Base-by-base conservation (phyloP, 805 yeast species). In the Ogataea zsoltii region DNA sequence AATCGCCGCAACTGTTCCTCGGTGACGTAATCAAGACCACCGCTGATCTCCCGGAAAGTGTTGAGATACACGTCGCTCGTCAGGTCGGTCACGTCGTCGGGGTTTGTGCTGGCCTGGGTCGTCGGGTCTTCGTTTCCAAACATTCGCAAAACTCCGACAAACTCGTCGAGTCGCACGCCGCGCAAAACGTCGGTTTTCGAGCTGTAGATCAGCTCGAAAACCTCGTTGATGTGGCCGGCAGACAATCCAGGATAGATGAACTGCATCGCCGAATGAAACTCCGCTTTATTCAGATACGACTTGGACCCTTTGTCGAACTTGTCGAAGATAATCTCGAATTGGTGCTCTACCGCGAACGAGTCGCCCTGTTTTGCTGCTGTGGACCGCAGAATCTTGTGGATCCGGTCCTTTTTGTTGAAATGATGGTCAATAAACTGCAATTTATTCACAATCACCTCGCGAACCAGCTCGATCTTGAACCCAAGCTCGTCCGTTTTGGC, bases 261-360 rank as follows among this genome's bases (percentile, higher is more conserved):
- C n/a, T 67, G 66, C 46, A 76, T 55, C 2, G 77, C 74, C 0
- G 68, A 69, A 3, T 65, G 58, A 48, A 76, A 77, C 54, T 76
- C 80, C 10, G 49, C 39, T 44, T 70, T 70, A 28, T 65, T 63
- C 42, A 76, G 57, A 29, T 65, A 60, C 31, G 67, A 65, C 44
- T 68, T 69, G 37, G 61, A 61, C 1, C 68, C 65, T 26, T 56
- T 61, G 45, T 64, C 68, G 45, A 70, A 70, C 46, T 67, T 69
- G 10, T 74, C 56, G 49, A 77, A 76, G 13, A 73, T 68, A 4
- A 70, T 55, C 49, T 72, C 76, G 51, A 71, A 71, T 43, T 74
- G 76, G 35, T 68, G 74, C 16, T 68, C 28, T 15, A 47, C 45
- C 31, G 54, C 36, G 23, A 44, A 45, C 18, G 44, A 21, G 4